Evolutionary conservation across 257 asterid species (phyloP).

Genomic region (Salvia rosmarinus): DNA sequence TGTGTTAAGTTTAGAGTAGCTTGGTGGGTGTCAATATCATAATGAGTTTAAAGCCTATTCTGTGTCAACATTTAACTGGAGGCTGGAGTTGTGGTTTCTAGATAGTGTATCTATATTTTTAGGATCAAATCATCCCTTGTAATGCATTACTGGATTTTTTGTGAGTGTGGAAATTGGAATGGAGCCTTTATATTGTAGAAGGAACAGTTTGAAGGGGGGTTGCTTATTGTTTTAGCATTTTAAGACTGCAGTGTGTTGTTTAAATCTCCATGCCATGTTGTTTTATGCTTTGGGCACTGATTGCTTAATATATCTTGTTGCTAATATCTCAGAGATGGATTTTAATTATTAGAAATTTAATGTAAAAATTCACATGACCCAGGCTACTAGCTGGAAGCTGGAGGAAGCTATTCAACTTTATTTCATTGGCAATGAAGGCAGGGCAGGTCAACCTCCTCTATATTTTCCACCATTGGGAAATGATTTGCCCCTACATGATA

Average conservation of each 20-base stretch:
- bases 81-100: not conserved
- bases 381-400: slow-evolving; percentile 99
- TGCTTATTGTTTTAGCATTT: not conserved
- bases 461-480: slow-evolving; percentile 49
- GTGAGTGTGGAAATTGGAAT: not conserved
- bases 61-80: not conserved
- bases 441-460: slow-evolving; percentile 43
- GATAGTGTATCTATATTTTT: not conserved
- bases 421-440: slow-evolving; percentile 80
- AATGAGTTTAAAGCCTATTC: not conserved
- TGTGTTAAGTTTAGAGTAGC: not conserved
- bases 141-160: not conserved
- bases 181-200: not conserved
- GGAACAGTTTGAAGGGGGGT: too few relatives aligned
- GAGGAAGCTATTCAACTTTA: slow-evolving; percentile 98
- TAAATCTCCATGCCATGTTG: not conserved
- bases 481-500: slow-evolving; percentile 48
- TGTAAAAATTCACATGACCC: slow-evolving; percentile 27
- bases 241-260: not conserved
- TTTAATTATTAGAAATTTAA: not conserved
- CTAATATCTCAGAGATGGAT: slow-evolving; percentile 5
- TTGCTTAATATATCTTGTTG: not conserved
- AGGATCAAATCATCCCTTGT: not conserved
- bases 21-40: not conserved
- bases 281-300: not conserved